These are phyloP conservation scores for Trypanosoma avium DNA, from an alignment of 208 protist genomes.

Conservation along the genomic window DNA sequence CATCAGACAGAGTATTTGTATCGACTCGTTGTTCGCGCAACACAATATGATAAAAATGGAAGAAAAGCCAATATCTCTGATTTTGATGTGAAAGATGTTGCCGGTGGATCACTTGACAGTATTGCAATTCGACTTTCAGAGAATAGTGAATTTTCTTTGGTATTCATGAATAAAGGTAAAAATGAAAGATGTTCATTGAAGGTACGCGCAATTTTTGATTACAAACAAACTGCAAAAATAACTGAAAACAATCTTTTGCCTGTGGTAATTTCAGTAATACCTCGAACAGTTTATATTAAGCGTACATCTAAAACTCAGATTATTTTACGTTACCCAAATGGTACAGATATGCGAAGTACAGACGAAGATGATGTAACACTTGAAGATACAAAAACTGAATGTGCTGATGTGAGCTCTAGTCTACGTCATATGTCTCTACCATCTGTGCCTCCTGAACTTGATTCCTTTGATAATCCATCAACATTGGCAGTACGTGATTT, in stretches of 20 bases:
- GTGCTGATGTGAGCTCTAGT: neutral
- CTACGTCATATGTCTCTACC: constrained; percentile 11
- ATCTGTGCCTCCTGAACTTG: neutral
- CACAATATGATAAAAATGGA: constrained; percentile 26
- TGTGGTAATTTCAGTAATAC: constrained; percentile 49
- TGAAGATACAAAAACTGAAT: constrained; percentile 22
- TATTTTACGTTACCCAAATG: constrained; percentile 41
- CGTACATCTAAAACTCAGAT: constrained; percentile 33
- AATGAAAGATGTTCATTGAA: constrained; percentile 43
- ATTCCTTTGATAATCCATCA: neutral
- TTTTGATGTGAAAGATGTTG: constrained; percentile 63
- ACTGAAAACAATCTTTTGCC: constrained; percentile 21
- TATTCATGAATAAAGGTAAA: constrained; percentile 57
- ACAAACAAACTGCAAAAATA: constrained; percentile 10
- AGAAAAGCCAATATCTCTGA: constrained; percentile 23
- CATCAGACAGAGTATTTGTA: constrained; percentile 74
- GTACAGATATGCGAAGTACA: constrained; percentile 2
- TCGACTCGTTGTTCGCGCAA: constrained; percentile 40
- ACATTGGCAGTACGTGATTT: constrained; percentile 32
- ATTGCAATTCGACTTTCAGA: constrained; percentile 36
- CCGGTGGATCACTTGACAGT: constrained; percentile 49
- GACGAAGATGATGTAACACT: constrained; percentile 25
- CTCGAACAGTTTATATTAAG: constrained; percentile 49
- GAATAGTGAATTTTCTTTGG: constrained; percentile 37
- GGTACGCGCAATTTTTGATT: constrained; percentile 40